Conservation (phyloP, 495 filamentous ascomycete genomes). For the Penicillium ochrochloron region DNA sequence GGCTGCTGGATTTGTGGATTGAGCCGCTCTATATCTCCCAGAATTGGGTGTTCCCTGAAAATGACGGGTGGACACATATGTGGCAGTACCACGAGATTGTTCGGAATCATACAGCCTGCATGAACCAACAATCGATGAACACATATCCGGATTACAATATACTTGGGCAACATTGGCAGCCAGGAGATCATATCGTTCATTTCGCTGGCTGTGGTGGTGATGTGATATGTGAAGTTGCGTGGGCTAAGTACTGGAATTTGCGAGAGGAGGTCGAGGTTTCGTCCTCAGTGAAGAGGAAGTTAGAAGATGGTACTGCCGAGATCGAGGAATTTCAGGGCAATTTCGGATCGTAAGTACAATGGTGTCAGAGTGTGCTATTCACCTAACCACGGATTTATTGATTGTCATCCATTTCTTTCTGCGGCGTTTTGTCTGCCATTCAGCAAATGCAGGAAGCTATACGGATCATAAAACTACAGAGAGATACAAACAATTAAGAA, state of each 20-base stretch:
- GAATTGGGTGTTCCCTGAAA: slow-evolving; percentile 22
- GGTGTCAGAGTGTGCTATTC: too few relatives aligned
- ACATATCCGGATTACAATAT: slow-evolving; percentile 19
- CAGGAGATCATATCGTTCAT: slow-evolving; percentile 17
- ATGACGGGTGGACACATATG: slow-evolving; percentile 23
- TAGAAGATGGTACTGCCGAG: slow-evolving; percentile 10
- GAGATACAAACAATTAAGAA: too few relatives aligned
- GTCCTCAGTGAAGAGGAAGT: slow-evolving; percentile 4
- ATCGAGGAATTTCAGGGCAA: slow-evolving; percentile 12
- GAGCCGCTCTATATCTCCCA: slow-evolving; percentile 23
- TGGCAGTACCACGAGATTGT: slow-evolving; percentile 21
- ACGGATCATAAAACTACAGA: too few relatives aligned
- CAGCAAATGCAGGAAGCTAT: too few relatives aligned
- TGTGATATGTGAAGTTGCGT: slow-evolving; percentile 7
- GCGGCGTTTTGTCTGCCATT: too few relatives aligned
- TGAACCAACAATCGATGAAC: slow-evolving; percentile 20
- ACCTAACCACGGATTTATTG: too few relatives aligned
- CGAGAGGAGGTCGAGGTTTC: slow-evolving; percentile 20
- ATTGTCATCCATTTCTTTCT: too few relatives aligned
- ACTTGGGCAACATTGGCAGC: slow-evolving; percentile 16
- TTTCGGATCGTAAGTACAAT: background rate
- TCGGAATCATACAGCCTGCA: slow-evolving; percentile 14
- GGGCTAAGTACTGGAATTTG: slow-evolving; percentile 19
- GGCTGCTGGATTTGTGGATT: slow-evolving; percentile 22
- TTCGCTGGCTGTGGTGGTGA: slow-evolving; percentile 20